A percentile compares a stretch with the other conserved stretches of the same genome.
phyloP scores from a whole-genome alignment of 83 land plant genomes.

The Picea engelmannii region DNA sequence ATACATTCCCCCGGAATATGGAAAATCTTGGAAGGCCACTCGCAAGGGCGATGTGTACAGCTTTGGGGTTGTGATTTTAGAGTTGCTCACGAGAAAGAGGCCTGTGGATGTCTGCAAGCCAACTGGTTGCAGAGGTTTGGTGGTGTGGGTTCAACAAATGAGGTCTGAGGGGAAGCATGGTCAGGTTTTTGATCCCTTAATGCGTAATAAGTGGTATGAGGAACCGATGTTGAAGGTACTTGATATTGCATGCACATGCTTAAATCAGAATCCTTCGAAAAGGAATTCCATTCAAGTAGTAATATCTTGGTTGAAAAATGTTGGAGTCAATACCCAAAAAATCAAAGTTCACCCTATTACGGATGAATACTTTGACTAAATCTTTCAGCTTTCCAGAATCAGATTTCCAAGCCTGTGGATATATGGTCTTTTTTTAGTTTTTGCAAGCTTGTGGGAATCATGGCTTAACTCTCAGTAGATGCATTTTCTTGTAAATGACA shows the following conservation, averaged over 20 bases:
- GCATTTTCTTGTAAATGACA: background rate
- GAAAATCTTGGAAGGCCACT: constrained; percentile 53
- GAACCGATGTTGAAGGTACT: constrained; percentile 54
- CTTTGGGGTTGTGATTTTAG: constrained; percentile 73
- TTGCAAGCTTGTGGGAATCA: background rate
- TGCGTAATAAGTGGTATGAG: constrained; percentile 38
- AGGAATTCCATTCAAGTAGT: constrained; percentile 56
- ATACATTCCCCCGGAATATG: constrained; percentile 85
- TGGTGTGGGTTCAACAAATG: constrained; percentile 52
- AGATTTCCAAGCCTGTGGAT: background rate
- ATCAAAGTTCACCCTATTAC: background rate
- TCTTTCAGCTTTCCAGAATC: background rate
- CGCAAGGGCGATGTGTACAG: constrained; percentile 76
- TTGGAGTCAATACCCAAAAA: constrained; percentile 19
- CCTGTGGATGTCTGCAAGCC: constrained; percentile 74
- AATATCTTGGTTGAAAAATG: constrained; percentile 49
- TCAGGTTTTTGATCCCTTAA: constrained; percentile 45
- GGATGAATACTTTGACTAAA: background rate
- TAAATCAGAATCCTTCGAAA: constrained; percentile 45
- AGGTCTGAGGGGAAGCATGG: constrained; percentile 25
- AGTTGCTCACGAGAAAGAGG: constrained; percentile 66
- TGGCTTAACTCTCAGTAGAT: background rate
- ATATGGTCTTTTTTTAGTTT: background rate
- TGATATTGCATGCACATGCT: constrained; percentile 59
- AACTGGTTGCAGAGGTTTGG: constrained; percentile 45